Evolutionary conservation across 2,329 filamentous ascomycete genomes (phyloP), one percentile per base, ranked within the genome.

Genomic region (Fusarium clavum): DNA sequence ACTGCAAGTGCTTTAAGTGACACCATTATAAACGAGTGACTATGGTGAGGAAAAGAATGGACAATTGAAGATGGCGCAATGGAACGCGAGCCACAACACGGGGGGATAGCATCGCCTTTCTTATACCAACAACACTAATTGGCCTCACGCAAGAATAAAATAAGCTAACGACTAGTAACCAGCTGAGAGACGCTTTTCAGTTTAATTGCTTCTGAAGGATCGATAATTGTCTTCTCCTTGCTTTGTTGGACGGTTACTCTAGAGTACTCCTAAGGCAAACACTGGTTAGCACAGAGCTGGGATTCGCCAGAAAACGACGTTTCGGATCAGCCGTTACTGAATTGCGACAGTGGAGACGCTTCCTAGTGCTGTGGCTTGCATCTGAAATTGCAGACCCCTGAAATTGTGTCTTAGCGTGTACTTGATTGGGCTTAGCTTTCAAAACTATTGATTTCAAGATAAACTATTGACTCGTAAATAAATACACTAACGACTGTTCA

Each of bases 21-120:
- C n/a, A 63, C 60, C 60, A 63, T 63, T 34, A 54, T 34, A 11
- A 43, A 61, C 8, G 60, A 63, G n/a, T 24, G 57, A 29, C 57
- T 54, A 24, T 18, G 1, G 49, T 57, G 41, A 57, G 20, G 10
- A 3, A 16, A 16, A 14, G 5, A 12, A 10, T 25, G 24, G 14
- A 45, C 14, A 16, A 11, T 29, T 12, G 22, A 16, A 18, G 16
- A 8, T 20, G 29, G 16, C n/a, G 20, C 18, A 20, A 6, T 11
- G 16, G 8, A 32, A 20, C 32, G n/a, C n/a, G n/a, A n/a, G n/a
- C n/a, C n/a, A n/a, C n/a, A n/a, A n/a, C n/a, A n/a, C 30, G 40
- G 13, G 57, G 32, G 32, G 34, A 10, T 11, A 11, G 6, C 1
- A n/a, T 10, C 5, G 34, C 5, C 3, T 38, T 10, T 38, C 0